These are phyloP conservation scores for Coniochaeta pulveracea DNA, from an alignment of 2,329 filamentous ascomycete species.

Conservation along the genomic window DNA sequence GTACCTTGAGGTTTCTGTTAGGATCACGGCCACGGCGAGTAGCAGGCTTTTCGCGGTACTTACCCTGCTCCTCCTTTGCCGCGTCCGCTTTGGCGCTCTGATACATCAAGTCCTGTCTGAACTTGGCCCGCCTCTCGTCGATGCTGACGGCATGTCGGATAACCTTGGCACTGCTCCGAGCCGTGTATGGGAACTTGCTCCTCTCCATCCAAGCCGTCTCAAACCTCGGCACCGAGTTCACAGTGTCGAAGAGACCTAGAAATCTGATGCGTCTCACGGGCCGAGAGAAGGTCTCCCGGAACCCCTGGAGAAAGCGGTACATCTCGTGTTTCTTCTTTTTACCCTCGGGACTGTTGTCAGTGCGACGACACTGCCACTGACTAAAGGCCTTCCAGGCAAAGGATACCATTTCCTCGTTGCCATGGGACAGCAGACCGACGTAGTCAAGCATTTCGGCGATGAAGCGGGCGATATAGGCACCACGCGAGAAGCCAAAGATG, in stretches of 20 bases:
- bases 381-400: slow-evolving; percentile 80
- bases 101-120: slow-evolving; percentile 58
- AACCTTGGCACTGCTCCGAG: slow-evolving; percentile 43
- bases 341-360: slow-evolving; percentile 20
- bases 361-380: slow-evolving; percentile 55
- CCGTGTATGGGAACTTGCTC: slow-evolving; percentile 63
- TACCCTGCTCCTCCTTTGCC: slow-evolving; percentile 18
- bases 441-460: slow-evolving; percentile 78
- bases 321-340: slow-evolving; percentile 44
- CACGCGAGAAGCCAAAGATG: slow-evolving; percentile 65
- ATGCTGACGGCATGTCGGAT: slow-evolving; percentile 62
- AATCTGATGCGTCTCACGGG: slow-evolving; percentile 65
- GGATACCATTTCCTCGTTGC: slow-evolving; percentile 74
- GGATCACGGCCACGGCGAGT: slow-evolving; percentile 6
- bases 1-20: not conserved
- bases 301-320: slow-evolving; percentile 66
- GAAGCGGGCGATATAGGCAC: slow-evolving; percentile 63
- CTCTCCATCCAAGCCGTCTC: slow-evolving; percentile 69
- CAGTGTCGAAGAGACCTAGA: slow-evolving; percentile 70
- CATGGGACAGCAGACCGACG: slow-evolving; percentile 66
- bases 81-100: slow-evolving; percentile 30
- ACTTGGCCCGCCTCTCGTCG: slow-evolving; percentile 61
- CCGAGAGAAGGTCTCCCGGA: slow-evolving; percentile 70
- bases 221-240: slow-evolving; percentile 70
- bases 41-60: slow-evolving; percentile 18